Conservation (phyloP, 2,329 filamentous ascomycete species). For the Phoma herbarum region DNA sequence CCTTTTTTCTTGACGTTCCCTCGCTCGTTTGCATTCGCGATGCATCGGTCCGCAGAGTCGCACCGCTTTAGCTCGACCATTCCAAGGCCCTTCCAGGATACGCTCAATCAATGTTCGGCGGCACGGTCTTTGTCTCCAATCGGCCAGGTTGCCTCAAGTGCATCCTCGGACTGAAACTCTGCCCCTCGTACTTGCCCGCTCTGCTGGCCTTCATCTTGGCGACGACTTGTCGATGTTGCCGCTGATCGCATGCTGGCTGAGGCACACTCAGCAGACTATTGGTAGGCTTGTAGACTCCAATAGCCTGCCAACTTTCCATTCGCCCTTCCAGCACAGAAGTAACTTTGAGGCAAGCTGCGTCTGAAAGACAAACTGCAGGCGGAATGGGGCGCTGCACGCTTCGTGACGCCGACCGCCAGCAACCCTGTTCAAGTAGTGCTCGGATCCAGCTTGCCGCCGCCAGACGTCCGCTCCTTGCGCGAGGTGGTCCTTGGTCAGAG, state of each 20-base stretch:
- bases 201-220: background rate
- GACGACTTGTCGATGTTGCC: background rate
- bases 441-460: constrained; percentile 22
- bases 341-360: constrained; percentile 16
- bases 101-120: constrained; percentile 11
- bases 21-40: constrained; percentile 28
- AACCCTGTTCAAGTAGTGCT: constrained; percentile 4
- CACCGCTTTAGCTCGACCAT: constrained; percentile 23
- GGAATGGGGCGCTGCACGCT: constrained; percentile 21
- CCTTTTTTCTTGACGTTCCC: constrained; percentile 5
- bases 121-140: constrained; percentile 10
- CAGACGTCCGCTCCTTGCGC: constrained; percentile 20
- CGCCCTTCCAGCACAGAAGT: constrained; percentile 6
- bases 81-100: constrained; percentile 4
- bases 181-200: background rate
- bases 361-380: constrained; percentile 13
- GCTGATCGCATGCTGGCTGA: constrained; percentile 2
- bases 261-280: constrained; percentile 3
- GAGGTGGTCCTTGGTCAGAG: constrained; percentile 5
- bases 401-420: background rate
- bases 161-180: constrained; percentile 7
- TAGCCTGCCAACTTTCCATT: constrained; percentile 4
- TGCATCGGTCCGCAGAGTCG: constrained; percentile 30
- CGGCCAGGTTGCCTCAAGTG: constrained; percentile 4
- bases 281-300: constrained; percentile 3